Conservation (phyloP, 2,329 filamentous ascomycete species). For the Fusarium dimerum region DNA sequence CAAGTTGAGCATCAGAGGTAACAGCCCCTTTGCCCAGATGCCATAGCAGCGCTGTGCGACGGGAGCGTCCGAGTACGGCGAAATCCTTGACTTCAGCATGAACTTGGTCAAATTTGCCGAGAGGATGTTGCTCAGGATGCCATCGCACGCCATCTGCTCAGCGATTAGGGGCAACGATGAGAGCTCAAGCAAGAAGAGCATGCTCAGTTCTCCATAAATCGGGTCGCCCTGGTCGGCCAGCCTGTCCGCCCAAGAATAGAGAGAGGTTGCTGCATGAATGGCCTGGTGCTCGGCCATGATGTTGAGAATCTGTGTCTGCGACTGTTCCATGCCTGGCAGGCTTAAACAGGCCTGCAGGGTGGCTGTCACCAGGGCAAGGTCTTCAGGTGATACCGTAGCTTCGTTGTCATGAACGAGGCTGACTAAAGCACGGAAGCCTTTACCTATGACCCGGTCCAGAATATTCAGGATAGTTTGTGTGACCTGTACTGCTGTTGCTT, state of each 20-base stretch:
- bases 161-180: slow-evolving; percentile 80
- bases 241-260: slow-evolving; percentile 93
- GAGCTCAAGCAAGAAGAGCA: slow-evolving; percentile 85
- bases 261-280: slow-evolving; percentile 76
- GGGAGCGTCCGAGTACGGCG: slow-evolving; percentile 74
- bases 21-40: slow-evolving; percentile 86
- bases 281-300: slow-evolving; percentile 71
- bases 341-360: slow-evolving; percentile 83
- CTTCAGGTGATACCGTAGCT: slow-evolving; percentile 64
- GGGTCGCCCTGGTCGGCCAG: slow-evolving; percentile 79
- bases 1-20: slow-evolving; percentile 87
- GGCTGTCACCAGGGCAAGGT: slow-evolving; percentile 84
- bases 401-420: slow-evolving; percentile 78
- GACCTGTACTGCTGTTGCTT: slow-evolving; percentile 44
- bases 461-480: slow-evolving; percentile 74
- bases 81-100: slow-evolving; percentile 70
- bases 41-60: slow-evolving; percentile 74
- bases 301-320: slow-evolving; percentile 69
- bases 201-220: slow-evolving; percentile 88
- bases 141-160: slow-evolving; percentile 87
- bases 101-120: slow-evolving; percentile 78
- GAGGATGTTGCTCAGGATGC: slow-evolving; percentile 75
- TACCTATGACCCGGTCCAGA: slow-evolving; percentile 74
- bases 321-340: slow-evolving; percentile 73
- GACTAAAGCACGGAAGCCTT: slow-evolving; percentile 80